Percentiles rank a stretch among this genome's conserved stretches.
phyloP scores from a whole-genome alignment of 495 filamentous ascomycete genomes.

The Neurospora discreta region DNA sequence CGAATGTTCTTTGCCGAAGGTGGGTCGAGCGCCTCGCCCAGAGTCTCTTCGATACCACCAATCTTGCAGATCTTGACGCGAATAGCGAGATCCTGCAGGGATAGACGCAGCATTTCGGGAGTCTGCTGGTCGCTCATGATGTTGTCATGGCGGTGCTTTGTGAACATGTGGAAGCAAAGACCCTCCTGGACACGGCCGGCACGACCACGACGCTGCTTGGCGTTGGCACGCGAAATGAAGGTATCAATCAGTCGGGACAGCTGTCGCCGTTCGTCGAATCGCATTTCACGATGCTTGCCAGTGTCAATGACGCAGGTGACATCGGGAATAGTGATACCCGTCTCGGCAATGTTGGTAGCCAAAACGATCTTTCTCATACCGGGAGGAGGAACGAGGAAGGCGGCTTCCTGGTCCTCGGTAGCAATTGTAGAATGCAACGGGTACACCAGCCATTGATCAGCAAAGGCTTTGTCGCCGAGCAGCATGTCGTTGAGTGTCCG shows the following conservation, averaged over 20 bases:
- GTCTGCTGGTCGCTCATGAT: slow-evolving; percentile 83
- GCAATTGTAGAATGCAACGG: slow-evolving; percentile 88
- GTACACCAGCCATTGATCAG: slow-evolving; percentile 63
- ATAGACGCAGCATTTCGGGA: slow-evolving; percentile 88
- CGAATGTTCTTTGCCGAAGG: slow-evolving; percentile 85
- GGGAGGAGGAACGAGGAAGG: slow-evolving; percentile 71
- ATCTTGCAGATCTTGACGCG: slow-evolving; percentile 97
- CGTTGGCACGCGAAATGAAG: slow-evolving; percentile 88
- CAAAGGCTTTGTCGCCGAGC: slow-evolving; percentile 56
- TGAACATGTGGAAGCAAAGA: slow-evolving; percentile 91
- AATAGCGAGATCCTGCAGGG: slow-evolving; percentile 84
- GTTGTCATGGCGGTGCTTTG: slow-evolving; percentile 68
- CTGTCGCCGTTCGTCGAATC: slow-evolving; percentile 84
- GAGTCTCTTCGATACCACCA: slow-evolving; percentile 78
- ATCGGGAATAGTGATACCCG: slow-evolving; percentile 93
- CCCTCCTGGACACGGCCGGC: slow-evolving; percentile 94
- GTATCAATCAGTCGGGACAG: slow-evolving; percentile 81
- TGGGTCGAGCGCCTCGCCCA: slow-evolving; percentile 82
- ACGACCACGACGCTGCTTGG: slow-evolving; percentile 85
- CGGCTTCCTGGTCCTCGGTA: slow-evolving; percentile 90
- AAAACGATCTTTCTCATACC: slow-evolving; percentile 84
- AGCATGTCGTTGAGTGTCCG: slow-evolving; percentile 76
- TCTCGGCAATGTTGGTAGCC: slow-evolving; percentile 95
- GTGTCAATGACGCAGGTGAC: slow-evolving; percentile 92
- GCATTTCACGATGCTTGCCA: slow-evolving; percentile 93